A percentile compares a stretch with the other conserved stretches of the same genome.
These are phyloP conservation scores for Mycena polygramma DNA, from an alignment of 768 basidiomycete species.

Conservation along the genomic window DNA sequence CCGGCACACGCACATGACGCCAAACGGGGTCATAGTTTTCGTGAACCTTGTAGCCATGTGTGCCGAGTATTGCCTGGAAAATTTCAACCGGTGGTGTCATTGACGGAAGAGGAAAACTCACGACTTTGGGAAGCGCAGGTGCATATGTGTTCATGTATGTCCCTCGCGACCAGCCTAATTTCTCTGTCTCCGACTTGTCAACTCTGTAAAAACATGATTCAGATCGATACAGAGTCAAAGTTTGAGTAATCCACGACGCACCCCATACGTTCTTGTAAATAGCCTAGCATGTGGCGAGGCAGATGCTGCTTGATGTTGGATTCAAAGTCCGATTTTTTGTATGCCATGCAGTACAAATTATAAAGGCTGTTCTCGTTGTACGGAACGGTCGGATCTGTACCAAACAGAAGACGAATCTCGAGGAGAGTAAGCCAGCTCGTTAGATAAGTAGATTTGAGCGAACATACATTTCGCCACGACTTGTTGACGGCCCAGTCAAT, in stretches of 20 bases:
- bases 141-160: not conserved
- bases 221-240: not conserved
- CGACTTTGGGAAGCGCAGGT: not conserved
- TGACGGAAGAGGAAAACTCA: not conserved
- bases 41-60: conserved; percentile 32
- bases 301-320: not conserved
- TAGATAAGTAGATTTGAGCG: too few species aligned
- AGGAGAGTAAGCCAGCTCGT: not conserved
- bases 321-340: not conserved
- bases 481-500: too few species aligned
- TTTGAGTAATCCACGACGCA: not conserved
- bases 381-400: not conserved
- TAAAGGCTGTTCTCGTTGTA: conserved; percentile 3
- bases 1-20: conserved; percentile 34
- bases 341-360: not conserved
- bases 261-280: not conserved
- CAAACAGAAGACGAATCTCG: not conserved
- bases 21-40: conserved; percentile 35
- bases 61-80: conserved; percentile 33
- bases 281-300: not conserved
- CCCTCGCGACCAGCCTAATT: not conserved
- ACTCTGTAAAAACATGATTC: not conserved
- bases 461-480: too few species aligned
- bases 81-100: conserved; percentile 6
- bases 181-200: not conserved